Base-by-base conservation (phyloP, 495 filamentous ascomycete species). In the Viridothelium virens region DNA sequence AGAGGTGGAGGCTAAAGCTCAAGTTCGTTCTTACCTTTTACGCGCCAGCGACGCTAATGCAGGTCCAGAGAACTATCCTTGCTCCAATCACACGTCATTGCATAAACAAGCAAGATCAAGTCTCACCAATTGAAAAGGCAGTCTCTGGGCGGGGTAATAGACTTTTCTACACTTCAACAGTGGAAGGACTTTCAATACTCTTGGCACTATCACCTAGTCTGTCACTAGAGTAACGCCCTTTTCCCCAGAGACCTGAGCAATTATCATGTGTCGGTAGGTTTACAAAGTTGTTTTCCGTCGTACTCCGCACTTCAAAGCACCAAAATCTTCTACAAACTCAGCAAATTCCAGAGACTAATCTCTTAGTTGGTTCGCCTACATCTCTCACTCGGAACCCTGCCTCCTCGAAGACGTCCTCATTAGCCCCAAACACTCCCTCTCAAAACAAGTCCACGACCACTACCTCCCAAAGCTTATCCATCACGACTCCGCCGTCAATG, bases 401-500 rank as follows among this genome's bases (percentile, higher is more conserved):
- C 70, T 78, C 53, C 73, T 78, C 47, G 70, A 73, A 56, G 76
- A 78, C 59, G 74, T 76, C 47, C 70, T 78, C 14, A 72, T 78
- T 47, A 71, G 63, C 14, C 76, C 76, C 12, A 72, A 74, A 41
- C 78, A 81, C 67, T 74, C 77, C 16, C 74, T 81, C 16, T 67
- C 70, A 64, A 77, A 78, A 63, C 80, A 83, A 73, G 77, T 80
- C 67, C 75, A 80, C 63, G 78, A 80, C 16, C 80, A 83, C 66
- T 81, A 82, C 63, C 76, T 83, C 33, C 80, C 80, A 0, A 67
- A 74, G 36, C 74, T 81, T n/a, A 70, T 82, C 50, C 73, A 77
- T 34, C 79, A 79, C 59, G 65, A 75, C 48, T 73, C 79, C 36
- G 69, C 71, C n/a, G 69, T 77, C 38, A 65, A 73, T 38, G 73